Evolutionary conservation across 768 basidiomycete genomes (phyloP).

Genomic region (Pulveroboletus frians): DNA sequence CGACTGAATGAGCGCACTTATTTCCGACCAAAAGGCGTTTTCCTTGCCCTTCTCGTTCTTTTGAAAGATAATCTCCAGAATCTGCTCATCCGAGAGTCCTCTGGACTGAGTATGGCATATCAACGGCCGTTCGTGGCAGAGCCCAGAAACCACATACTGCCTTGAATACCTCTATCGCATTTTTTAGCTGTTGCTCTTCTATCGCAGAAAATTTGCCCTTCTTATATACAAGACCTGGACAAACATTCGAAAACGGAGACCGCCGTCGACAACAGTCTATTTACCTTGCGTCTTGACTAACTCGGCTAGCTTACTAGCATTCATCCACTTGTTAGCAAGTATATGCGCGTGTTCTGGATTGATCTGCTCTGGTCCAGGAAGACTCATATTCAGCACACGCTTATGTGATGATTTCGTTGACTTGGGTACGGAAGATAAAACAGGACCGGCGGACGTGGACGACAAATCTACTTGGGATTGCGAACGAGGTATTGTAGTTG

Average conservation of each 20-base stretch:
- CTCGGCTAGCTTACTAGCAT: slow-evolving; percentile 59
- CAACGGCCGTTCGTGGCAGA: not conserved
- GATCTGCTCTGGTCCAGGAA: slow-evolving; percentile 37
- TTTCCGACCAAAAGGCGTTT: slow-evolving; percentile 72
- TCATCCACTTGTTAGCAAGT: slow-evolving; percentile 78
- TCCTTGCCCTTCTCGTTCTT: slow-evolving; percentile 57
- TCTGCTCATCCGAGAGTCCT: slow-evolving; percentile 47
- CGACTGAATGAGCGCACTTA: slow-evolving; percentile 47
- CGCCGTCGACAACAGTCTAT: not conserved
- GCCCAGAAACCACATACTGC: slow-evolving; percentile 37
- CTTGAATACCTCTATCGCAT: slow-evolving; percentile 61
- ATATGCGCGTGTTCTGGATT: slow-evolving; percentile 59
- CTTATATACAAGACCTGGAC: slow-evolving; percentile 73
- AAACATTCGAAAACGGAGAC: slow-evolving; percentile 1
- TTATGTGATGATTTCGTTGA: slow-evolving; percentile 33
- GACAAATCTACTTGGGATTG: slow-evolving; percentile 39
- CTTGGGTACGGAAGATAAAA: slow-evolving; percentile 38
- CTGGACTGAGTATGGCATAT: slow-evolving; percentile 37
- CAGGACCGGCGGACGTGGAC: slow-evolving; percentile 36
- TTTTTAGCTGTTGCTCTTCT: slow-evolving; percentile 61
- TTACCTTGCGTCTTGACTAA: slow-evolving; percentile 65
- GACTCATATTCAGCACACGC: slow-evolving; percentile 40
- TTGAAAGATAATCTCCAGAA: slow-evolving; percentile 64
- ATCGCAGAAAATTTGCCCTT: slow-evolving; percentile 83
- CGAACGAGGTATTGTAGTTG: slow-evolving; percentile 28